Evolutionary conservation across 306 rosid genomes (phyloP).

Genomic region (Corylus americana): DNA sequence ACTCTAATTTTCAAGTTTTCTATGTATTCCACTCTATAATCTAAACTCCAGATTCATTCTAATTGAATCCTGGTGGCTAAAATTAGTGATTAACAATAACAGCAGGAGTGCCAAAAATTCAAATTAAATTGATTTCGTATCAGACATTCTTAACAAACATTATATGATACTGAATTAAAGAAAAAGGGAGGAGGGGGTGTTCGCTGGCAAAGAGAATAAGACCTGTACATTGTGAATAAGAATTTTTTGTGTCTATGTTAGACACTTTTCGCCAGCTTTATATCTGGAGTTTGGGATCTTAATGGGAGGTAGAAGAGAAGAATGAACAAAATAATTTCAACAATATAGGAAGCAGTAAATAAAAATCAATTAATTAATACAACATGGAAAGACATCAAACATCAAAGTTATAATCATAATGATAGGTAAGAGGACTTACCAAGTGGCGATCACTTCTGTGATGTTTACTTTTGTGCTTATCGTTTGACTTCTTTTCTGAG

Average conservation of each 20-base stretch:
- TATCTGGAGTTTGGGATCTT: background rate
- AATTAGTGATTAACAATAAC: background rate
- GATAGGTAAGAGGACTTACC: slow-evolving; percentile 51
- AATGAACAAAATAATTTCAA: background rate
- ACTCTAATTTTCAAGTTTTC: background rate
- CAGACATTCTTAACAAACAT: background rate
- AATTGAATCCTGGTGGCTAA: background rate
- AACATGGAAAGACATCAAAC: background rate
- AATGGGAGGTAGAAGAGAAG: background rate
- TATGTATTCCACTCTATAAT: background rate
- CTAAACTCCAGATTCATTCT: background rate
- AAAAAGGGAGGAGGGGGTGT: background rate
- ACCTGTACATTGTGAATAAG: background rate
- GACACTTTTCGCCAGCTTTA: background rate
- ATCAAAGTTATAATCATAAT: slow-evolving; percentile 1
- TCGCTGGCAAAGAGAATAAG: background rate
- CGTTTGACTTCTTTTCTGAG: slow-evolving; percentile 77
- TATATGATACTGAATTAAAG: background rate
- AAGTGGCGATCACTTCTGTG: slow-evolving; percentile 40
- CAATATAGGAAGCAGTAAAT: background rate
- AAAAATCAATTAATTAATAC: background rate
- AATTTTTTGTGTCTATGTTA: background rate
- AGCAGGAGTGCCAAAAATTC: background rate
- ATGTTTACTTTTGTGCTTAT: slow-evolving; percentile 56
- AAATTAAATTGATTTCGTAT: background rate